phyloP scores from a whole-genome alignment of 306 rosid species.

The Castanopsis chinensis region DNA sequence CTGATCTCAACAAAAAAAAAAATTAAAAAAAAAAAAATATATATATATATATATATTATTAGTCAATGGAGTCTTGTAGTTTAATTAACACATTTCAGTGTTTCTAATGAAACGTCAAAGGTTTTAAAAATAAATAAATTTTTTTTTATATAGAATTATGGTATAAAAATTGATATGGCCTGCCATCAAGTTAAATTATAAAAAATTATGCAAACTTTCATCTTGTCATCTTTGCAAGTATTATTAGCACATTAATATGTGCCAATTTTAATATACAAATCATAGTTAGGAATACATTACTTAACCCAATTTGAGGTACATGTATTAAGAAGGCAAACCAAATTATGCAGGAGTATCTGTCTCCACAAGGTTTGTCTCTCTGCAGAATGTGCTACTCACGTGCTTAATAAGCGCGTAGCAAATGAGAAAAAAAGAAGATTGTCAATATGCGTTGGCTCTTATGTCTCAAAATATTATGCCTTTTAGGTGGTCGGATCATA shows the following conservation, averaged over 20 bases:
- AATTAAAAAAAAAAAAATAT: too few species aligned
- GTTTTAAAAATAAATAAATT: too few species aligned
- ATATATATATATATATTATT: too few species aligned
- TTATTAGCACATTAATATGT: background rate
- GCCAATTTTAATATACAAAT: background rate
- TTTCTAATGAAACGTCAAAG: too few species aligned
- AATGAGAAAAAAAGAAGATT: background rate
- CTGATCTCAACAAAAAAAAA: too few species aligned
- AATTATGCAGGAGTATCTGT: too few species aligned
- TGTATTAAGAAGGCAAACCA: too few species aligned
- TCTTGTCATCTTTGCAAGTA: background rate
- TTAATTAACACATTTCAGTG: too few species aligned
- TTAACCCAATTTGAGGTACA: background rate
- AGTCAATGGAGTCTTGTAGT: too few species aligned
- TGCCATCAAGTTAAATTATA: background rate
- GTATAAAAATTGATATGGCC: background rate
- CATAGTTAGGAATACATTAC: background rate
- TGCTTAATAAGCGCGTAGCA: background rate
- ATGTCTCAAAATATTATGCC: background rate
- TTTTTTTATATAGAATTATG: background rate
- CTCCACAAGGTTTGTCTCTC: background rate
- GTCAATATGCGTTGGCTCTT: background rate
- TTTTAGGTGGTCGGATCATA: slow-evolving; percentile 17
- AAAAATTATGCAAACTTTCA: too few species aligned
- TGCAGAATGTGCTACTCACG: background rate